Evolutionary conservation across 2,329 filamentous ascomycete genomes (phyloP).

Genomic region (Penicillium polonicum): DNA sequence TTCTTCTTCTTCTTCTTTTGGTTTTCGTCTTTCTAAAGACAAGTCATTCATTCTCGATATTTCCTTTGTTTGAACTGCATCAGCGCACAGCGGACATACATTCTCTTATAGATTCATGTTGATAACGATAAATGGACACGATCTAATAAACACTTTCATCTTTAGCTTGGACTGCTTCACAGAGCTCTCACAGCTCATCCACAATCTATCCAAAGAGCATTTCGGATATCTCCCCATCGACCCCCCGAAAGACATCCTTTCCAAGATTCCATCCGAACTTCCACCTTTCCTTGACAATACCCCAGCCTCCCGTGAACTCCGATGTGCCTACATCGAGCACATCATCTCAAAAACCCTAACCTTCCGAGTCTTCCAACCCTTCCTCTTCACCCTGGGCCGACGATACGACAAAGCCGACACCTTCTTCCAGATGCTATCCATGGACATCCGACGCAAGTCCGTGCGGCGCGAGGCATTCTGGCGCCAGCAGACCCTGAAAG

Average conservation of each 20-base stretch:
- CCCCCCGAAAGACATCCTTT: constrained; percentile 51
- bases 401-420: constrained; percentile 57
- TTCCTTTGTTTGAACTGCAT: constrained; percentile 13
- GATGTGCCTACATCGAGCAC: constrained; percentile 55
- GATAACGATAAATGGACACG: constrained; percentile 40
- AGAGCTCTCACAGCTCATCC: constrained; percentile 52
- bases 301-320: constrained; percentile 51
- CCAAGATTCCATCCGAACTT: constrained; percentile 53
- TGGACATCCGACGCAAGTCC: constrained; percentile 57
- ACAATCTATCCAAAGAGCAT: constrained; percentile 53
- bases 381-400: constrained; percentile 56
- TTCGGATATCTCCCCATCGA: constrained; percentile 54
- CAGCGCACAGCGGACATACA: constrained; percentile 6
- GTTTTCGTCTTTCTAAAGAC: constrained; percentile 19
- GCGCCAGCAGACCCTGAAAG: constrained; percentile 58
- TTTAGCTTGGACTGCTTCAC: constrained; percentile 54
- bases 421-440: constrained; percentile 55
- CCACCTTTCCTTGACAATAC: constrained; percentile 57
- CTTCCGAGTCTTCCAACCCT: constrained; percentile 57
- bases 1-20: constrained; percentile 18
- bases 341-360: constrained; percentile 58
- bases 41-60: constrained; percentile 22
- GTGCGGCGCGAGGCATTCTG: constrained; percentile 58
- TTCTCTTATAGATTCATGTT: constrained; percentile 31
- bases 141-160: constrained; percentile 40